phyloP scores from a whole-genome alignment of 169 alveolate genomes.

The Cryptosporidium xiaoi region DNA sequence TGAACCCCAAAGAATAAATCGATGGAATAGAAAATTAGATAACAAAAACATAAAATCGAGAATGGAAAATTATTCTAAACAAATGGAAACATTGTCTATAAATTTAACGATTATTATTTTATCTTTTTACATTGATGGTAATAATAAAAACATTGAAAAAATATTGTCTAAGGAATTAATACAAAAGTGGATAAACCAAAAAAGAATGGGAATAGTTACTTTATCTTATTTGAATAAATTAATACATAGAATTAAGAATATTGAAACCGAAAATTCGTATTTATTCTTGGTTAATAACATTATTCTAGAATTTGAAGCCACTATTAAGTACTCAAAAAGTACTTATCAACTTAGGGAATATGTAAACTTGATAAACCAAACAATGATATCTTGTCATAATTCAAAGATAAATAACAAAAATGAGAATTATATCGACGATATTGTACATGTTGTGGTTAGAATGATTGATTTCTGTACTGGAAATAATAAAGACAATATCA shows the following conservation, averaged over 20 bases:
- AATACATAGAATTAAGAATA: slow-evolving; percentile 14
- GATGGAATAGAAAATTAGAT: slow-evolving; percentile 57
- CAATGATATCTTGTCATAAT: slow-evolving; percentile 2
- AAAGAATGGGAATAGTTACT: slow-evolving; percentile 49
- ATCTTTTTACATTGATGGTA: slow-evolving; percentile 5
- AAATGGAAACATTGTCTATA: slow-evolving; percentile 46
- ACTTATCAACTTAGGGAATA: slow-evolving; percentile 65
- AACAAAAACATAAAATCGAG: slow-evolving; percentile 21
- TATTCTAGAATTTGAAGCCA: slow-evolving; percentile 25
- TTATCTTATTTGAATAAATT: slow-evolving; percentile 37
- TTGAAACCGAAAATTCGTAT: not conserved
- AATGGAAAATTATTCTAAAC: slow-evolving; percentile 36
- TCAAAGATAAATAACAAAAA: not conserved
- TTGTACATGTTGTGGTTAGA: slow-evolving; percentile 12
- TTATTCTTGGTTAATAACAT: slow-evolving; percentile 7
- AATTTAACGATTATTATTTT: slow-evolving; percentile 22
- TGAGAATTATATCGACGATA: not conserved
- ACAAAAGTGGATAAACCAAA: slow-evolving; percentile 43
- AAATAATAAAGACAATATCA: not conserved
- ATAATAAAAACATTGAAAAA: not conserved
- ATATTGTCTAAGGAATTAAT: slow-evolving; percentile 30
- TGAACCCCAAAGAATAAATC: slow-evolving; percentile 61
- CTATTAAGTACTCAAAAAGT: slow-evolving; percentile 18
- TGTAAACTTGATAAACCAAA: slow-evolving; percentile 19
- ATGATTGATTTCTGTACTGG: slow-evolving; percentile 27